Percentiles rank a stretch among this genome's conserved stretches.
These are phyloP conservation scores for Globisporangium perplexum DNA, from an alignment of 352 stramenopile genomes.

Conservation along the genomic window DNA sequence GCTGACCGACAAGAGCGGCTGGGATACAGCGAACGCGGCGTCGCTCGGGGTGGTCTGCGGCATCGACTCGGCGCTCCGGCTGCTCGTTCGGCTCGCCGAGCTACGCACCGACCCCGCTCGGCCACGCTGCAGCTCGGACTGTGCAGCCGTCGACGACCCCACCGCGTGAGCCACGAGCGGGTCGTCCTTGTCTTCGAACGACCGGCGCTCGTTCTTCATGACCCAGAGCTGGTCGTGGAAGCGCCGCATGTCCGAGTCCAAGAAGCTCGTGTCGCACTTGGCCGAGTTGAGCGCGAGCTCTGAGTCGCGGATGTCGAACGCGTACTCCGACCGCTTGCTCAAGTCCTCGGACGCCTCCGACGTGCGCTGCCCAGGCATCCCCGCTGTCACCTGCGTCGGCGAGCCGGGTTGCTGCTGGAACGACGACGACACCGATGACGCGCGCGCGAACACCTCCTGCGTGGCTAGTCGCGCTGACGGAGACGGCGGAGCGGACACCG, in stretches of 20 bases:
- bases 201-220: conserved; percentile 13
- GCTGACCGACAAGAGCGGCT: conserved; percentile 1
- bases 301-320: conserved; percentile 32
- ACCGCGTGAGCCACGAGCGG: not conserved
- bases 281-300: conserved; percentile 43
- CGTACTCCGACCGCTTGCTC: conserved; percentile 5
- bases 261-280: conserved; percentile 48
- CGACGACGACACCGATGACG: conserved; percentile 19
- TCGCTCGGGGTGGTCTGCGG: not conserved
- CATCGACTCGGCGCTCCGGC: not conserved
- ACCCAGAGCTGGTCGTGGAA: conserved; percentile 63
- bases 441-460: conserved; percentile 24
- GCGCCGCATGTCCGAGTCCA: conserved; percentile 66
- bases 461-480: conserved; percentile 32
- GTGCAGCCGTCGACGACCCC: not conserved
- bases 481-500: conserved; percentile 34
- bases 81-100: not conserved
- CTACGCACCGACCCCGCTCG: not conserved
- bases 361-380: conserved; percentile 3
- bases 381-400: not conserved
- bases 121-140: not conserved
- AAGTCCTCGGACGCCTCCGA: not conserved
- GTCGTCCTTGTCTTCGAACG: not conserved
- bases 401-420: conserved; percentile 3
- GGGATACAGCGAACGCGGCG: not conserved